Evolutionary conservation across 805 yeast genomes (phyloP), one percentile per base, ranked within the genome.

Genomic region (Schwanniomyces pseudopolymorphus): DNA sequence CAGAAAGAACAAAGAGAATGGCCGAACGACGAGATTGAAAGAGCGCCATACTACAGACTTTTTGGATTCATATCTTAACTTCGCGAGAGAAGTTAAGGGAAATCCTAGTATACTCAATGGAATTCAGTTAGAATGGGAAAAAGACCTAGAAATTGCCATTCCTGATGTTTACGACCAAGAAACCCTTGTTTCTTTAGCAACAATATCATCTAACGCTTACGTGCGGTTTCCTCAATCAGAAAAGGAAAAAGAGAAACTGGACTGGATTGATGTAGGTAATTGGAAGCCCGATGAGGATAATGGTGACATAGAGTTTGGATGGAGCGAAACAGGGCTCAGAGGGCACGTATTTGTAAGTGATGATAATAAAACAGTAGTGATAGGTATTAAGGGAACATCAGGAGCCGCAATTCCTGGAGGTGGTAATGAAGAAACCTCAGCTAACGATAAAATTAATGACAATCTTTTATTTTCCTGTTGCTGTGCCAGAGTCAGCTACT

Each of bases 401-500:
- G 96, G 97, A 0, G 87, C 90, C 0, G 79, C 80, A 4, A 61
- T 77, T 4, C 77, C 79, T 1, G 75, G 75, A 3, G 63, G 80
- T 57, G 77, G 76, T 8, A 55, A 61, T 20, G 74, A 72, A 1
- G 96, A 86, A 42, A 92, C 98, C 0, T 84, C 87, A 0, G 80
- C 76, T 0, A 83, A 81, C 48, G 99, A 94, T 62, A 89, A 88
- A 63, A 65, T 77, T 24, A 94, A 92, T 62, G 98, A 94, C 63
- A 94, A 94, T 59, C 60, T 92, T 47, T 67, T 94, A 28, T 94
- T 94, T 62, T 87, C 95, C 9, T 94, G 99, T 64, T 94, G 99
- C 64, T 94, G 99, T 69, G 98, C 96, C 0, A 77, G 97, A 33
- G 85, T 92, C 1, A 81, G 94, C 33, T 90, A 89, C 53, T 67